A percentile compares a stretch with the other conserved stretches of the same genome.
Conservation (phyloP, 192 early-diverging fungal species). For the Gamsiella multidivaricata region DNA sequence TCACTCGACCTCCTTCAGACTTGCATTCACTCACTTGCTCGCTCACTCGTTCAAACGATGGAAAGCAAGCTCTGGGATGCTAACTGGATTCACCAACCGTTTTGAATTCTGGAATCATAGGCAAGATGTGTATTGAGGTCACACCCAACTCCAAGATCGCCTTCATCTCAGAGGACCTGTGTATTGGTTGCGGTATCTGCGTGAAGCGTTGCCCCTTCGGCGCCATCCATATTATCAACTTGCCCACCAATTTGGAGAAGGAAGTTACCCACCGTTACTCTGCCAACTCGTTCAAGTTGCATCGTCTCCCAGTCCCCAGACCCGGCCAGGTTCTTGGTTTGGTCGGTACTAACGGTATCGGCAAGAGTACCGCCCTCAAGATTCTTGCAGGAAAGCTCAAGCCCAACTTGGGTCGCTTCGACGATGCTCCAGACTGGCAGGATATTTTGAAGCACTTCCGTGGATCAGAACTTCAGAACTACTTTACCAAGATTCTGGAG, state of each 20-base stretch:
- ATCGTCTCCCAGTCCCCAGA: constrained; percentile 92
- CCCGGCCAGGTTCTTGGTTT: constrained; percentile 97
- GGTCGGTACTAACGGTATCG: constrained; percentile 97
- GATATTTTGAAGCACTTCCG: constrained; percentile 97
- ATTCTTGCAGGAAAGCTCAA: constrained; percentile 93
- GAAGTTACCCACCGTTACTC: constrained; percentile 97
- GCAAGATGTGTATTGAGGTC: constrained; percentile 96
- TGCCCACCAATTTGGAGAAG: constrained; percentile 94
- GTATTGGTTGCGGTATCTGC: constrained; percentile 99
- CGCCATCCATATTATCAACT: constrained; percentile 96
- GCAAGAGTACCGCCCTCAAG: constrained; percentile 95
- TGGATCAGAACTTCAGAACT: constrained; percentile 97
- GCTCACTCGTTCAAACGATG: neutral
- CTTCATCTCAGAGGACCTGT: constrained; percentile 93
- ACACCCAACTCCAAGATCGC: constrained; percentile 87
- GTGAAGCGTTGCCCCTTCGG: constrained; percentile 97
- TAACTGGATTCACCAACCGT: constrained; percentile 1
- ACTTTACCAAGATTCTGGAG: constrained; percentile 97
- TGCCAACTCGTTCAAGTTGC: constrained; percentile 98
- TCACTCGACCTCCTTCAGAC: neutral
- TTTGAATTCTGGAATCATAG: constrained; percentile 50
- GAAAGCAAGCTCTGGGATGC: neutral
- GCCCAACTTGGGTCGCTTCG: constrained; percentile 93
- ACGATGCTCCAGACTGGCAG: constrained; percentile 92
- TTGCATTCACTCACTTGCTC: neutral